Evolutionary conservation across 2,329 filamentous ascomycete genomes (phyloP), one percentile per base, ranked within the genome.

Genomic region (Hypoxylon sp.): DNA sequence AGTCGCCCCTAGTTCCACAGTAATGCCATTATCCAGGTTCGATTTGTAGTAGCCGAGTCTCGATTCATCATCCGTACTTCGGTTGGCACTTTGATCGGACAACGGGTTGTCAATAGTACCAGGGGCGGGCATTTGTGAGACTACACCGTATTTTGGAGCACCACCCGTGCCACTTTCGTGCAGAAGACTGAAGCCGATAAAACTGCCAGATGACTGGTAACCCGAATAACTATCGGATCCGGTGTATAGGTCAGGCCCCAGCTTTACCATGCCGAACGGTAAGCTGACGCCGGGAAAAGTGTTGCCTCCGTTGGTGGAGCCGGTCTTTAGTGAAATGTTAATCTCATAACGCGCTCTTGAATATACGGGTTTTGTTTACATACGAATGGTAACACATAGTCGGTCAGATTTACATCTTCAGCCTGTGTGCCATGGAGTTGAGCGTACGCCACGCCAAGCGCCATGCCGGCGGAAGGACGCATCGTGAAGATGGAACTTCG

Each of bases 161-260:
- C 86, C 86, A 5, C 86, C 86, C 0, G 85, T 89, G 2, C 85
- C 84, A 53, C 79, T 81, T 63, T 87, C 83, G 58, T 87, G 84
- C 62, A 87, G 80, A 78, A 87, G 75, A 50, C 78, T 82, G 67
- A 86, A 85, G 12, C 81, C 83, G 2, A 77, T 80, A 57, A 86
- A 79, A 21, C 78, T 75, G 2, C 82, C 81, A 19, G 67, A 68
- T 0, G 74, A 62, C 35, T 75, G 71, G 52, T 80, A 83, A 11
- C 80, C 80, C 2, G 78, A 81, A 59, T 82, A 82, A 15, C 74
- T 73, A 56, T 82, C 79, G 7, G 69, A 69, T 8, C 76, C 77
- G 8, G 72, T 74, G 46, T 77, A 73, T 8, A 81, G 66, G 38
- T 80, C 75, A 6, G 78, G 78, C 3, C 77, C 77, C 3, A 79